Evolutionary conservation across 129 eudicot genomes (phyloP).

Genomic region (Calendula officinalis): DNA sequence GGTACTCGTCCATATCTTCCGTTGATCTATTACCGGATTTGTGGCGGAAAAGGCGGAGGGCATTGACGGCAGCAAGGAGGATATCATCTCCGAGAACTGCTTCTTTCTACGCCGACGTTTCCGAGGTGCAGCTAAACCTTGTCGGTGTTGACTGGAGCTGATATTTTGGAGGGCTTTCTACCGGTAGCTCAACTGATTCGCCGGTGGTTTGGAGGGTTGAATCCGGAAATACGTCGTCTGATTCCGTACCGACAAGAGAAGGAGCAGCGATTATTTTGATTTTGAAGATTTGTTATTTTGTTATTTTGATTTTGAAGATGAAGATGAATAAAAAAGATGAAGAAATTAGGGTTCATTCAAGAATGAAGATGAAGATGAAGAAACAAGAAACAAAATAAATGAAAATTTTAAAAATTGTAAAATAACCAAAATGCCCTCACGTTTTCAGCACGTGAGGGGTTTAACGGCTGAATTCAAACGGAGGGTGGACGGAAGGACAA

Average conservation of each 20-base stretch:
- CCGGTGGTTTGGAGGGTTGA: not conserved
- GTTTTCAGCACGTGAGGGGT: too few relatives aligned
- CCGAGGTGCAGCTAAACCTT: slow-evolving; percentile 25
- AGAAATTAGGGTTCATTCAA: too few relatives aligned
- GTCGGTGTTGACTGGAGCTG: slow-evolving; percentile 22
- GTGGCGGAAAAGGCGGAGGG: slow-evolving; percentile 51
- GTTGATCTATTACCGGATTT: slow-evolving; percentile 34
- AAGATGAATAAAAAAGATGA: too few relatives aligned
- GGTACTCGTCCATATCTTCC: slow-evolving; percentile 14
- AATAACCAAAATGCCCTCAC: too few relatives aligned
- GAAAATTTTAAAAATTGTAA: too few relatives aligned
- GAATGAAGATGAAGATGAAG: too few relatives aligned
- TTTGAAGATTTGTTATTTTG: too few relatives aligned
- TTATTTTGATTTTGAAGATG: too few relatives aligned
- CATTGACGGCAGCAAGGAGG: slow-evolving; percentile 49
- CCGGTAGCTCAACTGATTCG: not conserved
- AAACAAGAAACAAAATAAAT: too few relatives aligned
- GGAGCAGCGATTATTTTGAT: slow-evolving; percentile 11
- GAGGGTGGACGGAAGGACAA: too few relatives aligned
- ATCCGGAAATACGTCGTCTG: slow-evolving; percentile 27
- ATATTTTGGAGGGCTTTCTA: too few relatives aligned
- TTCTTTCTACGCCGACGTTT: slow-evolving; percentile 83
- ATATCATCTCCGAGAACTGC: slow-evolving; percentile 72
- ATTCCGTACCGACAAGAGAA: slow-evolving; percentile 3
- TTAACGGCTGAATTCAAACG: too few relatives aligned